Conservation (phyloP, 805 yeast species). For the Nakazawaea wickerhamii region DNA sequence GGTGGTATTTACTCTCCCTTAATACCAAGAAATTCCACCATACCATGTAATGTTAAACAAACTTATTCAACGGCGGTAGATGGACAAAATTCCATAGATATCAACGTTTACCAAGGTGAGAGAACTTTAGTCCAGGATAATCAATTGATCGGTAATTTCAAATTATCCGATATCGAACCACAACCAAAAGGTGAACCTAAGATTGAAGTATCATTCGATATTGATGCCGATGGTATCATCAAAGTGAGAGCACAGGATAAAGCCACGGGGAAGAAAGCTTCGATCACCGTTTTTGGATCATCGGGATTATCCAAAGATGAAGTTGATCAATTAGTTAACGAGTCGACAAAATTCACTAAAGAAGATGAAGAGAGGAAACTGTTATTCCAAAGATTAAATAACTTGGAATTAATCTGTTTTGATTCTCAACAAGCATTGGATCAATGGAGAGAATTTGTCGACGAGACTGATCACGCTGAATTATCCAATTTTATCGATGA, state of each 20-base stretch:
- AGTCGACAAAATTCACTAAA: constrained; percentile 84
- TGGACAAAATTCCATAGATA: constrained; percentile 91
- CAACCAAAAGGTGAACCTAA: constrained; percentile 87
- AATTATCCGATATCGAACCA: constrained; percentile 85
- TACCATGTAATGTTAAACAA: constrained; percentile 91
- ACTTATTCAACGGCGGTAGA: constrained; percentile 92
- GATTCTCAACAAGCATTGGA: constrained; percentile 30
- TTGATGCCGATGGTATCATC: constrained; percentile 95
- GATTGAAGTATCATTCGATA: constrained; percentile 89
- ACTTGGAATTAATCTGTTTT: constrained; percentile 29
- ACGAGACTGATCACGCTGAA: constrained; percentile 13
- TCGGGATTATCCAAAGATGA: constrained; percentile 88
- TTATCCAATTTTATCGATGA: constrained; percentile 19
- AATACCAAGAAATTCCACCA: constrained; percentile 85
- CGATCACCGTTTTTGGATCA: constrained; percentile 94
- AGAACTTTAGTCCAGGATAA: constrained; percentile 93
- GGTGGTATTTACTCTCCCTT: constrained; percentile 93
- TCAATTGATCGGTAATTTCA: constrained; percentile 92
- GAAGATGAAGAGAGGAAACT: constrained; percentile 83
- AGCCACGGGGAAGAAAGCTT: constrained; percentile 89
- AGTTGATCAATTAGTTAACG: constrained; percentile 86
- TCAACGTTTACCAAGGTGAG: constrained; percentile 97
- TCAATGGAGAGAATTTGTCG: constrained; percentile 20
- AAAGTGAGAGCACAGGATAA: constrained; percentile 93
- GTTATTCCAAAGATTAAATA: constrained; percentile 80